phyloP scores from a whole-genome alignment of 768 basidiomycete genomes.

The Leccinum arenicola region DNA sequence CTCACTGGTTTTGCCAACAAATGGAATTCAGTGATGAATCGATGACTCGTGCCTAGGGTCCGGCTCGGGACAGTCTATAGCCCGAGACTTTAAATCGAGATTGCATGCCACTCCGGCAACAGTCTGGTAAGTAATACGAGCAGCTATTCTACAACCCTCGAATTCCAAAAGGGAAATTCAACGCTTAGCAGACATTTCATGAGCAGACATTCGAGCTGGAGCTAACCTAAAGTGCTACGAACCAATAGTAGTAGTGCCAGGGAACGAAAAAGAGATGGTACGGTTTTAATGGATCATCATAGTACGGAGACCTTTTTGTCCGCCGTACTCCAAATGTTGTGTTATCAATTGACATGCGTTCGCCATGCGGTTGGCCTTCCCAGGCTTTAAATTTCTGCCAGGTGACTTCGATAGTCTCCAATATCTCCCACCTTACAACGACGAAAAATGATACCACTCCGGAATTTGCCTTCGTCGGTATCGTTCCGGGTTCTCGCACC shows the following conservation, averaged over 20 bases:
- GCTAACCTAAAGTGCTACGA: no score
- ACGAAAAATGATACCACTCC: constrained; percentile 14
- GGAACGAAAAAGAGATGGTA: not conserved
- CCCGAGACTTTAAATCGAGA: no score
- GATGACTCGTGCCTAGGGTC: no score
- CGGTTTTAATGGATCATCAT: not conserved
- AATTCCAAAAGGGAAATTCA: not conserved
- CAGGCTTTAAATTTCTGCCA: not conserved
- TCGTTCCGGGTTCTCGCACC: constrained; percentile 20
- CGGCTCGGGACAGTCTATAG: no score
- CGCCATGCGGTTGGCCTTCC: constrained; percentile 6
- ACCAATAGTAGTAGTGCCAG: no score
- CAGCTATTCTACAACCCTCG: not conserved
- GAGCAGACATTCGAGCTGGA: no score
- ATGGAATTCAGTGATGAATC: no score
- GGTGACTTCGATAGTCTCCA: not conserved
- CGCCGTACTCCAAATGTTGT: not conserved
- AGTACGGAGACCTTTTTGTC: not conserved
- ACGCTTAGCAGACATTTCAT: not conserved
- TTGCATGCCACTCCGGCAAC: no score
- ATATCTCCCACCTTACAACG: not conserved
- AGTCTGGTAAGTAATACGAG: no score
- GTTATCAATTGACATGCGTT: not conserved
- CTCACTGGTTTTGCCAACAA: no score
- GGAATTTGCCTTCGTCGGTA: constrained; percentile 14